Evolutionary conservation across 768 basidiomycete genomes (phyloP), one percentile per base, ranked within the genome.

Genomic region (Hypsizygus marmoreus): DNA sequence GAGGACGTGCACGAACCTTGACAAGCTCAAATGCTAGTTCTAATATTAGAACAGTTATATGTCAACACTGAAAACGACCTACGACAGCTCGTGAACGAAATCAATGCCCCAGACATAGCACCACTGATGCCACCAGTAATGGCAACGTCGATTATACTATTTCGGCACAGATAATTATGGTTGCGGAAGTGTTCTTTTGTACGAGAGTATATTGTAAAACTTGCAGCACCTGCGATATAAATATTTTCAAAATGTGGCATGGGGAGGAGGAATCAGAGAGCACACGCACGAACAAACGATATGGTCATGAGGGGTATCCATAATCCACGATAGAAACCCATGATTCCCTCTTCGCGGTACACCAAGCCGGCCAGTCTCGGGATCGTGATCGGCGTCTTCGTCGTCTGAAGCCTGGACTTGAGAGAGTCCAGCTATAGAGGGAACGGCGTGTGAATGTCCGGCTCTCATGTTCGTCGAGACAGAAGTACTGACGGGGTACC

Each of bases 271-370:
- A 26, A 29, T 41, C 45, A 20, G 34, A 37, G 41, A 45, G 40
- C 14, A 39, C 37, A 91, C 90, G 70, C 65, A 85, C 95, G 91
- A 65, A 97, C 94, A 64, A 95, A 92, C 4, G 94, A 93, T 57
- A 98, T 98, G 7, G 94, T 95, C 67, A 93, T 76, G 44, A 97
- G 80, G 36, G 95, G 95, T 56, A 98, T 89, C 82, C 89, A 91
- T 40, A 94, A 61, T 46, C 91, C 91, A 45, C 93, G 79, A 66
- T 91, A 95, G 69, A 93, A 97, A 43, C 95, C 95, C 54, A 78
- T 77, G 25, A 91, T 67, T n/a, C 92, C 86, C 68, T 93, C 88
- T 59, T 93, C 91, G 23, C 79, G 79, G 66, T 89, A 90, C 20
- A 93, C 84, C 54, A 84, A 68, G 20, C 74, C 68, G 45, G 90